phyloP scores from a whole-genome alignment of 345 rosid species.

The Diplotaxis tenuifolia region DNA sequence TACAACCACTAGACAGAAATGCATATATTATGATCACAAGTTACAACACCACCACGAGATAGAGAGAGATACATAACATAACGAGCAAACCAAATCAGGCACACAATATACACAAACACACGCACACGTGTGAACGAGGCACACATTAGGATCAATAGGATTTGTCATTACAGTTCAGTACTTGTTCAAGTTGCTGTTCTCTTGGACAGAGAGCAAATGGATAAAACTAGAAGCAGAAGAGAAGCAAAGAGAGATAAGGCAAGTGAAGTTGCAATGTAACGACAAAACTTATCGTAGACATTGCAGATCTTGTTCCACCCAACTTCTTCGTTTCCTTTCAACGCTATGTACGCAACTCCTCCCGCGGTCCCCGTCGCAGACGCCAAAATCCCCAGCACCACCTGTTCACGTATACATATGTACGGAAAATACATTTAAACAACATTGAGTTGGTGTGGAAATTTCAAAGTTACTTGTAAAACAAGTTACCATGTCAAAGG shows the following conservation, averaged over 20 bases:
- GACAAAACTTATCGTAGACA: conserved; percentile 60
- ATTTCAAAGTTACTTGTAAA: conserved; percentile 18
- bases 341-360: conserved; percentile 64
- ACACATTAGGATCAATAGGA: background rate
- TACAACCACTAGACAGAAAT: background rate
- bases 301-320: conserved; percentile 59
- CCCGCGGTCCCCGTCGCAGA: conserved; percentile 80
- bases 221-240: conserved; percentile 56
- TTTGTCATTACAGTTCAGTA: background rate
- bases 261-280: conserved; percentile 46
- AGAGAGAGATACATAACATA: background rate
- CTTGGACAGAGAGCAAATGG: conserved; percentile 46
- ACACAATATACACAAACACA: background rate
- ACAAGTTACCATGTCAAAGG: conserved; percentile 53
- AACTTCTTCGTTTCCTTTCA: conserved; percentile 58
- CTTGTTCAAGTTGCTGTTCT: conserved; percentile 1
- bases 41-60: background rate
- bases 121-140: background rate
- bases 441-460: background rate
- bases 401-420: conserved; percentile 36
- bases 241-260: conserved; percentile 53
- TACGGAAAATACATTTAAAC: background rate
- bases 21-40: background rate
- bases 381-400: conserved; percentile 68
- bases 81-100: conserved; percentile 6